phyloP scores from a whole-genome alignment of 495 filamentous ascomycete species.

The Hapsidospora chrysogenum region DNA sequence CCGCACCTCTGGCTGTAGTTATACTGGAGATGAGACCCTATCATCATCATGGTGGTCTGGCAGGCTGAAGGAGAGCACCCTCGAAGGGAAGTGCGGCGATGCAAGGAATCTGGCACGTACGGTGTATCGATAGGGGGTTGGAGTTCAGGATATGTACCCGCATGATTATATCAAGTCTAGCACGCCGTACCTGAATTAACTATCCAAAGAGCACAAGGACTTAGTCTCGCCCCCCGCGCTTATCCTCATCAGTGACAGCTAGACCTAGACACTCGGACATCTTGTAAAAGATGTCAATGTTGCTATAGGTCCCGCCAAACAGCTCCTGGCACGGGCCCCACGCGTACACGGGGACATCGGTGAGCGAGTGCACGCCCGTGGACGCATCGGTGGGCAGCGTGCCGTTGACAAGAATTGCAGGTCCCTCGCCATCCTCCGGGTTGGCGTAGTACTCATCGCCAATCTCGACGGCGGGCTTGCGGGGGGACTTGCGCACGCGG shows the following conservation, averaged over 20 bases:
- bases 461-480: conserved; percentile 32
- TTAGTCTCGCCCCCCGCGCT: not conserved
- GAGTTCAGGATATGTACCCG: no score
- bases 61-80: no score
- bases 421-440: conserved; percentile 38
- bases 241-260: conserved; percentile 7
- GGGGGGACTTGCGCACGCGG: conserved; percentile 38
- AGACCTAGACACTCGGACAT: conserved; percentile 54
- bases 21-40: no score
- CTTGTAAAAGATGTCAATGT: conserved; percentile 55
- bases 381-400: conserved; percentile 38
- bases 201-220: no score
- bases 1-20: no score
- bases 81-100: no score
- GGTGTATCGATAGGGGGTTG: no score
- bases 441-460: conserved; percentile 39
- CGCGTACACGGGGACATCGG: conserved; percentile 60
- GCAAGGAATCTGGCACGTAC: no score
- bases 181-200: no score
- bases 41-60: no score
- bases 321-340: conserved; percentile 54
- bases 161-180: no score
- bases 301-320: conserved; percentile 52
- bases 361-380: conserved; percentile 56
- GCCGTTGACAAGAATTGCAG: conserved; percentile 49